Base-by-base conservation (phyloP, 1,139 yeast genomes). In the Suhomyces terraborum region DNA sequence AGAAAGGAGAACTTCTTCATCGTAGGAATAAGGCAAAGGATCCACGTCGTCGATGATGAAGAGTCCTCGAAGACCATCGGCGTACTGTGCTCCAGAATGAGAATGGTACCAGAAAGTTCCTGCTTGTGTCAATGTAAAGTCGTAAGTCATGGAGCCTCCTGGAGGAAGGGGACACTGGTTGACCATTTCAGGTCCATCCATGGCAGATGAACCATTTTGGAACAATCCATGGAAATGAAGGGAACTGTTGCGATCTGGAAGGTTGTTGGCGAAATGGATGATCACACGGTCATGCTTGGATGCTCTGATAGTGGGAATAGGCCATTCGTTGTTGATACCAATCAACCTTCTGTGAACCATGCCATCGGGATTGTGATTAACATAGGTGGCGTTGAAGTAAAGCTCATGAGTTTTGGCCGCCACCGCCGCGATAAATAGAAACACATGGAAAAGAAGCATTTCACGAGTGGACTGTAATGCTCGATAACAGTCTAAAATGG, bases 51-150 rank as follows among this genome's bases (percentile, higher is more conserved):
- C 89, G 44, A 84, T 73, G 32, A 84, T 73, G 48, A 85, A 75
- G 35, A 83, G 69, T n/a, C 83, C 89, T 58, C 94, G 75, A 61
- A 84, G 66, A 31, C 94, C 94, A 58, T 85, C 94, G 50, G 86
- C 82, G 52, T 82, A 83, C 61, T 85, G 93, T 28, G 88, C 75
- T 0, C 83, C 80, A 36, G 86, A 75, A 57, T 85, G 94, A n/a
- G 89, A 81, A 59, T 85, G 94, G 62, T 84, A 84, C 94, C 93
- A 85, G 61, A 70, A 85, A 9, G 88, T 78, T 35, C 94, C 94
- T 6, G 74, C 77, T 62, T 85, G 91, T 42, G 67, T 70, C 24
- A 83, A 82, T 3, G 80, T 77, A 55, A 85, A 84, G 58, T 78
- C 84, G 61, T 84, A 85, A 25, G 79, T 57, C 55, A 75, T 77